Evolutionary conservation across 352 stramenopile genomes (phyloP).

Genomic region (Globisporangium carolinianum): DNA sequence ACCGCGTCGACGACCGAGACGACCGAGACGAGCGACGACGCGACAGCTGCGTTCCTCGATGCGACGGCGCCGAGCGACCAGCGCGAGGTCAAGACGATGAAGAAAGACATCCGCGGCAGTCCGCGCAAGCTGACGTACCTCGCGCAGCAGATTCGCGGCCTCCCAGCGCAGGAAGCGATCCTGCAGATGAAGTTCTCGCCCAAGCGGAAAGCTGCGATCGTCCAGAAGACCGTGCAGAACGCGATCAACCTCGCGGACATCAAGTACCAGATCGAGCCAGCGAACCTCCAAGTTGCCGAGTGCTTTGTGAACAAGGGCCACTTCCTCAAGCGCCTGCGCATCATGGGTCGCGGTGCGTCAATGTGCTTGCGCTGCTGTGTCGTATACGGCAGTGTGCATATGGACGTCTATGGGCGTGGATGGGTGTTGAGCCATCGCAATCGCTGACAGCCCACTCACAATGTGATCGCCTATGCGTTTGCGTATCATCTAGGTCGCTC

Average conservation of each 20-base stretch:
- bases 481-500: conserved; percentile 34
- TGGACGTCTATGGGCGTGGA: background rate
- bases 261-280: conserved; percentile 82
- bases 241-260: conserved; percentile 85
- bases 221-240: conserved; percentile 83
- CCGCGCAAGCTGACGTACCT: conserved; percentile 79
- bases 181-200: conserved; percentile 86
- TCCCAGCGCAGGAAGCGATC: conserved; percentile 67
- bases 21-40: conserved; percentile 33
- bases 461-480: no score
- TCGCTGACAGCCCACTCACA: background rate
- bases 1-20: conserved; percentile 21
- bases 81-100: conserved; percentile 72
- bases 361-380: background rate
- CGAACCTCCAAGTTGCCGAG: conserved; percentile 78
- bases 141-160: conserved; percentile 75
- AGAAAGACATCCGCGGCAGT: conserved; percentile 74
- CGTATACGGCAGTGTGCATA: background rate
- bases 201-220: conserved; percentile 78
- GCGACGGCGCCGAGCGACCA: conserved; percentile 43
- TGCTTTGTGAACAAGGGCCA: conserved; percentile 84
- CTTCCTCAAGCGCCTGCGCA: conserved; percentile 77
- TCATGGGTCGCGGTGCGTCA: conserved; percentile 72
- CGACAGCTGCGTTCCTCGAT: conserved; percentile 54
- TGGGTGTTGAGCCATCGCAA: background rate